Evolutionary conservation across 805 yeast genomes (phyloP), one percentile per base, ranked within the genome.

Genomic region (Metschnikowia borealis): DNA sequence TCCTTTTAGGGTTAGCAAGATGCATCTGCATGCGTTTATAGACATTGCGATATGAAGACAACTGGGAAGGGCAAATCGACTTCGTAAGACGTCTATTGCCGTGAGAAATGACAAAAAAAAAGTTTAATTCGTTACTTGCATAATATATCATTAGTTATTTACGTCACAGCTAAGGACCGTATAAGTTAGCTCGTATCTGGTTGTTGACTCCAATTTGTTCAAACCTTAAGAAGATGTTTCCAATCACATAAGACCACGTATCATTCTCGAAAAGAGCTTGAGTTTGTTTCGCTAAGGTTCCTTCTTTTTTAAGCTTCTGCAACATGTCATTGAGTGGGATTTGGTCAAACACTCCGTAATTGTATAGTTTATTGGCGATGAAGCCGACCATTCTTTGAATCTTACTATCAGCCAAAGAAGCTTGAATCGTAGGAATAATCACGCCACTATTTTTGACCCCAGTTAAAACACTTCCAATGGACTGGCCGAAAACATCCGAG

Each of bases 381-480:
- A 55, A 50, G 14, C 57, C 51, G 2, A 61, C 58, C 48, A 68
- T 60, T 15, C 54, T 44, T 11, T 48, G 57, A 8, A 59, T 45
- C 26, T 53, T 49, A 20, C 49, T 47, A 46, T 62, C 63, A n/a
- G 65, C 57, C n/a, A 65, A 29, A 6, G 64, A 44, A 36, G 63
- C 57, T 49, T 69, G 54, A 6, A 61, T 58, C 5, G 65, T 48
- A 14, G 73, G 68, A 0, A 59, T 61, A 2, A 61, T 56, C 17
- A 71, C 60, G 3, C 63, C 67, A 17, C 75, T 61, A 29, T 62
- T 53, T 49, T 67, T 66, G 15, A 73, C 57, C 0, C 72, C 75
- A 5, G 21, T 46, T 26, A 72, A 54, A 6, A 70, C 51, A 14
- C 63, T 55, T 11, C 53, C 51, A 18, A 66, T 38, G 17, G 69